Base-by-base conservation (phyloP, 768 basidiomycete genomes). In the Chalciporus piperatus region DNA sequence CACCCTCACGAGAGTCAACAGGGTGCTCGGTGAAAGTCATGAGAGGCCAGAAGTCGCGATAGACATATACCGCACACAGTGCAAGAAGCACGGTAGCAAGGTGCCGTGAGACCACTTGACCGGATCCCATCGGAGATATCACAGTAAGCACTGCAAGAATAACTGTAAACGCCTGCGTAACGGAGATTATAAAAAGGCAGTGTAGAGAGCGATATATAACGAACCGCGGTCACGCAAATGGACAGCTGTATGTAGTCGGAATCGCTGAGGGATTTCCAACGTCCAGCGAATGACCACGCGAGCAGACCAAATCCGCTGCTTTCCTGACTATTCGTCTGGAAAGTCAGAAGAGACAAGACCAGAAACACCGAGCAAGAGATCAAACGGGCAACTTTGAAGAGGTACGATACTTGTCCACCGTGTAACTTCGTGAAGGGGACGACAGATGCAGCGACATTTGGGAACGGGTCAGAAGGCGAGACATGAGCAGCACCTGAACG, bases 41-140 rank as follows among this genome's bases (percentile, higher is more conserved):
- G 11, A 85, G 60, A 6, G 84, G 85, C 64, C 74, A 83, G 8
- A 86, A 43, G 58, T 81, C 77, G 19, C 83, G 76, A 59, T 82
- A 82, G 25, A 67, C 65, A 56, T 76, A 85, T 14, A 83, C 72
- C 10, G 55, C 56, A 59, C 79, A 78, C 4, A 70, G 72, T 20
- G 70, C 64, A 12, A 81, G 54, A 6, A 84, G 64, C 1, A 85
- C 56, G n/a, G 68, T 60, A 51, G 74, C 74, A 56, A 81, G 66
- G 58, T 85, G 84, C 12, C 64, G 68, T 13, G 72, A 73, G 9
- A 68, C 64, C 13, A 75, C 61, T 40, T 57, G 56, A 27, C 73
- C 72, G 62, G 74, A 70, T 19, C 67, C 61, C 16, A 70, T 66
- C 38, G 69, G 71, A 1, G 74, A 68, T 6, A 67, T 55, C 3